A percentile compares a stretch with the other conserved stretches of the same genome.
Evolutionary conservation across 2,329 filamentous ascomycete species (phyloP).

Genomic region (Scytalidium lignicola): DNA sequence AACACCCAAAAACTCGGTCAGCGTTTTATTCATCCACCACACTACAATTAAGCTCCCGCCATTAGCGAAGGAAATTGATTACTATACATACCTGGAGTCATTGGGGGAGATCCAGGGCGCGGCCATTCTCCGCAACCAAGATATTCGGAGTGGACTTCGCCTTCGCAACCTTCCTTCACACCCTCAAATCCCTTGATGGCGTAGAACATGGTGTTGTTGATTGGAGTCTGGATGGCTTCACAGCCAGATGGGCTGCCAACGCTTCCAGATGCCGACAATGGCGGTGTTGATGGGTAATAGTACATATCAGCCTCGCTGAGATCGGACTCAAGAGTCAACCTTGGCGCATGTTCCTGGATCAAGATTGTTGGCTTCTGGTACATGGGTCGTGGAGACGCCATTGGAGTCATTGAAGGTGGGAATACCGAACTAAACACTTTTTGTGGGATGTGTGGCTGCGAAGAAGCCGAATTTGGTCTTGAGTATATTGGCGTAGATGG

Average conservation of each 20-base stretch:
- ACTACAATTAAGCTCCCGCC: constrained; percentile 2
- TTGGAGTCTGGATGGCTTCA: constrained; percentile 75
- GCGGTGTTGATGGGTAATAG: constrained; percentile 80
- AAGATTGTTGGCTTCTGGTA: constrained; percentile 71
- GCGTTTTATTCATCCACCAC: neutral
- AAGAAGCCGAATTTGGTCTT: constrained; percentile 59
- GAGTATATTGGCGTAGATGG: constrained; percentile 61
- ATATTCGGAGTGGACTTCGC: constrained; percentile 65
- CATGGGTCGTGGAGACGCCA: constrained; percentile 68
- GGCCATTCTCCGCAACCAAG: constrained; percentile 72
- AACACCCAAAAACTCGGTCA: constrained; percentile 13
- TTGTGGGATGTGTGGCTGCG: constrained; percentile 44
- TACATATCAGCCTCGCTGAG: constrained; percentile 55
- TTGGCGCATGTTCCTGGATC: constrained; percentile 51
- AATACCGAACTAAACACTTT: constrained; percentile 22
- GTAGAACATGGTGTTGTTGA: constrained; percentile 69
- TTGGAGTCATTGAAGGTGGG: constrained; percentile 56
- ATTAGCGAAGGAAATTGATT: constrained; percentile 1
- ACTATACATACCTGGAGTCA: constrained; percentile 79
- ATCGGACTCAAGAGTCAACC: constrained; percentile 69
- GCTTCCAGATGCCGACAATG: constrained; percentile 80
- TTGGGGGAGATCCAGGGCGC: constrained; percentile 71
- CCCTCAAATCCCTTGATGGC: constrained; percentile 61
- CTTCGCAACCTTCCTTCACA: constrained; percentile 67
- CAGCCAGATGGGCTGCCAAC: constrained; percentile 80